Base-by-base conservation (phyloP, 345 rosid genomes). In the Noccaea caerulescens region DNA sequence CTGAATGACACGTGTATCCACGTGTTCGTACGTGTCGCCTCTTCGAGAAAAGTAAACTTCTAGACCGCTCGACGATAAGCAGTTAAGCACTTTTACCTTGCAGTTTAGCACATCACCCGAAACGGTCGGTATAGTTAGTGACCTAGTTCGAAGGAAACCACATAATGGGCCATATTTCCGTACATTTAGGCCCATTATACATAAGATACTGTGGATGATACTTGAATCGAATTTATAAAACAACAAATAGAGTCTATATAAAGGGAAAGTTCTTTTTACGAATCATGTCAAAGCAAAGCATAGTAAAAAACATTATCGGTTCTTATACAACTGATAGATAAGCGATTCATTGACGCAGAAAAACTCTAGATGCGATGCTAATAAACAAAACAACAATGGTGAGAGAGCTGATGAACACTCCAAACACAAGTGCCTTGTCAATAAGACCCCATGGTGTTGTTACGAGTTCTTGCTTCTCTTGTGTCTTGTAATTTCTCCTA, bases 401-500 rank as follows among this genome's bases (percentile, higher is more conserved):
- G 18, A 87, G 65, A 53, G 84, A 66, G 82, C 90, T 84, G 71
- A 89, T 66, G 51, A 86, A 33, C 58, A 87, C 79, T 72, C 98
- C 94, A 68, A 84, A 88, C 20, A 91, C 23, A 57, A 91, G 85
- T 71, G 82, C 84, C 69, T 70, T 82, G 65, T 88, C 94, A 18
- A 86, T 60, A 6, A 65, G 37, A 44, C 82, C 81, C 92, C 87
- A 88, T 77, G 43, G 30, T 27, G 30, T 27, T 8, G 66, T 59
- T 54, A 18, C 44, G 30, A 66, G 63, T 72, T 78, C 77, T 56
- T 71, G 85, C 72, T 69, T 72, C 67, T 59, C 60, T 43, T 75
- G 72, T 47, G 11, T 53, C 16, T 57, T 77, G 61, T 54, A 72
- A 63, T 59, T 76, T 58, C 86, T 73, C 69, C 70, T 84, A 63